These are phyloP conservation scores for Cryphonectria carpinicola DNA, from an alignment of 2,329 filamentous ascomycete genomes.

Conservation along the genomic window DNA sequence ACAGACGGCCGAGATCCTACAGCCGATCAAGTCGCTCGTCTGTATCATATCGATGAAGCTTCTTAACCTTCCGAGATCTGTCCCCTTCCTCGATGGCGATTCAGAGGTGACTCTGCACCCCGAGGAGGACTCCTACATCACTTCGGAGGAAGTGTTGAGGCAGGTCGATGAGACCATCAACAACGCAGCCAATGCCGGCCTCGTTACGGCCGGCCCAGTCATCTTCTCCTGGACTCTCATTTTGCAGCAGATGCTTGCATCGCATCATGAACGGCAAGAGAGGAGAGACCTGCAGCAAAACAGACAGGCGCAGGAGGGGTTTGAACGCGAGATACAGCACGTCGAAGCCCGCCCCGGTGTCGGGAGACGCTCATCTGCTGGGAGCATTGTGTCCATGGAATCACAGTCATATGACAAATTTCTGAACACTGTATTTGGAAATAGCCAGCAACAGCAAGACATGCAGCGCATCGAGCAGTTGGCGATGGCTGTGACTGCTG, in stretches of 20 bases:
- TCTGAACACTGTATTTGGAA: conserved; percentile 45
- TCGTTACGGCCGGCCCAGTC: conserved; percentile 70
- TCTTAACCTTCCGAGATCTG: conserved; percentile 66
- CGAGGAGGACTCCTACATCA: conserved; percentile 64
- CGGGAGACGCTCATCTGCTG: conserved; percentile 61
- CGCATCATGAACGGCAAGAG: conserved; percentile 65
- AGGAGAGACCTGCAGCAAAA: conserved; percentile 61
- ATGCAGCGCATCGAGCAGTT: conserved; percentile 55
- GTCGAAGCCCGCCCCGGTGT: conserved; percentile 41
- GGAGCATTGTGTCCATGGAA: conserved; percentile 66
- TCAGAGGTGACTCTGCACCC: conserved; percentile 40
- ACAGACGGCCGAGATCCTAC: conserved; percentile 53
- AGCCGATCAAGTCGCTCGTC: conserved; percentile 70
- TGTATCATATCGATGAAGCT: conserved; percentile 73
- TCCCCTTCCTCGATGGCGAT: conserved; percentile 59
- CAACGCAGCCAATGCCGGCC: conserved; percentile 57
- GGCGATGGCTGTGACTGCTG: conserved; percentile 52
- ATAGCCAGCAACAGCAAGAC: conserved; percentile 52
- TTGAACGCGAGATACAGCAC: conserved; percentile 50
- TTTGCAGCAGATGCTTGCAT: conserved; percentile 68
- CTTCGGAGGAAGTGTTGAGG: conserved; percentile 70
- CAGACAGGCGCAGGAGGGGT: conserved; percentile 61
- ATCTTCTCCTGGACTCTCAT: conserved; percentile 83
- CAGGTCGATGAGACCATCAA: conserved; percentile 75
- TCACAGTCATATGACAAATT: conserved; percentile 63